These are phyloP conservation scores for Acer negundo DNA, from an alignment of 345 rosid genomes.

Conservation along the genomic window DNA sequence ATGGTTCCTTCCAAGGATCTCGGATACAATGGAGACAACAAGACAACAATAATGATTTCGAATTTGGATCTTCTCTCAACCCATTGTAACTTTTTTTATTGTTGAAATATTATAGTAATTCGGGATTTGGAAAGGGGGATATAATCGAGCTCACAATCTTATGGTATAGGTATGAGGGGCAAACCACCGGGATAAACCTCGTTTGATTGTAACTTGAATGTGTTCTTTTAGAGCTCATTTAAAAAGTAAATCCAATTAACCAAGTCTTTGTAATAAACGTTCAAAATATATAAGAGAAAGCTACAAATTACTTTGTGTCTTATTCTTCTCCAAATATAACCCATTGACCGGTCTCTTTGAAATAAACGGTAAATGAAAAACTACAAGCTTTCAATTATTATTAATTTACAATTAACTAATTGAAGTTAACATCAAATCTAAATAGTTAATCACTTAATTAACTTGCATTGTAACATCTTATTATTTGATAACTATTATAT, in stretches of 20 bases:
- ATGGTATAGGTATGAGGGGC: too few species aligned
- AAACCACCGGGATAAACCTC: too few species aligned
- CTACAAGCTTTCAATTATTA: conserved; percentile 12
- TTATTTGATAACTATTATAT: neutral
- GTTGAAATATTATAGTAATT: too few species aligned
- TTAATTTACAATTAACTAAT: conserved; percentile 9
- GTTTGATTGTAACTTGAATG: too few species aligned
- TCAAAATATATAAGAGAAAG: neutral
- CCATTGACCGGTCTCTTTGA: conserved; percentile 6
- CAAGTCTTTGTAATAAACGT: conserved; percentile 26
- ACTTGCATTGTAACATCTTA: neutral
- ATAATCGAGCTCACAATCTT: too few species aligned
- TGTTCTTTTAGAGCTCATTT: too few species aligned
- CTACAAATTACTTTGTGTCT: neutral
- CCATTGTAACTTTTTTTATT: too few species aligned
- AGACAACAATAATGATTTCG: too few species aligned
- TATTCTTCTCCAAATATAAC: neutral
- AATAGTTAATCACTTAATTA: neutral
- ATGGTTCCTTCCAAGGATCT: too few species aligned
- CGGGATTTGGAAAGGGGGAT: too few species aligned
- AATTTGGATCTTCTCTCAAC: too few species aligned
- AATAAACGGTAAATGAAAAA: conserved; percentile 20
- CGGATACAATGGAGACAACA: too few species aligned
- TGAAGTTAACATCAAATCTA: neutral
- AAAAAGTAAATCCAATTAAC: neutral